Evolutionary conservation across 176 grass and related monocot species (phyloP).

Genomic region (Avena atlantica): DNA sequence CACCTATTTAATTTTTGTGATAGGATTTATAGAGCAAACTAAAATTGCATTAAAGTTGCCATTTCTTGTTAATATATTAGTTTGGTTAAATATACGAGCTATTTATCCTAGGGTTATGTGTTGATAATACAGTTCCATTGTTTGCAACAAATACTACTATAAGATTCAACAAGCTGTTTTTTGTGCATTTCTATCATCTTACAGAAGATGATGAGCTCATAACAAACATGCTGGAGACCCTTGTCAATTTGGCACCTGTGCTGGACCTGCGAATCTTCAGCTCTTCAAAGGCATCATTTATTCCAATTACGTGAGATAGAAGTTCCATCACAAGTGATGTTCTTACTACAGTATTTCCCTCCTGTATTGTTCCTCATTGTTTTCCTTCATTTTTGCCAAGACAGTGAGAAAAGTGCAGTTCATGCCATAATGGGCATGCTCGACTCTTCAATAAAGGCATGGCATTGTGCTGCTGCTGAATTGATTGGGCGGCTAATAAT

Average conservation of each 20-base stretch:
- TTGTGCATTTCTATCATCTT: conserved; percentile 51
- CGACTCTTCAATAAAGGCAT: conserved; percentile 82
- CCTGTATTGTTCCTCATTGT: conserved; percentile 24
- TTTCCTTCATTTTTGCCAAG: conserved; percentile 34
- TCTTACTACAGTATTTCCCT: conserved; percentile 13
- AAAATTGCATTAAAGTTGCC: background rate
- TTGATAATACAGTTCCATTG: conserved; percentile 7
- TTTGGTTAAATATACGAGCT: background rate
- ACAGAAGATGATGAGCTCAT: conserved; percentile 97
- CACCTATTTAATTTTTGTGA: conserved; percentile 28
- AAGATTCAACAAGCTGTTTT: conserved; percentile 27
- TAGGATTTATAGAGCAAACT: conserved; percentile 7
- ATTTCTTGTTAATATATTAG: background rate
- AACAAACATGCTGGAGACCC: conserved; percentile 95
- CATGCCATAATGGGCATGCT: conserved; percentile 97
- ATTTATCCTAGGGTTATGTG: conserved; percentile 18
- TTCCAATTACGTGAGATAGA: conserved; percentile 78
- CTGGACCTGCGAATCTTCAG: conserved; percentile 96
- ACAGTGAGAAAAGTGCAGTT: conserved; percentile 91
- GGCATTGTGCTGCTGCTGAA: conserved; percentile 98
- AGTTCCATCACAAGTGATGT: conserved; percentile 19
- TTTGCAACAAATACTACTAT: background rate
- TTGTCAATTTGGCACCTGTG: conserved; percentile 98
- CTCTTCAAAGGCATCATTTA: conserved; percentile 90
- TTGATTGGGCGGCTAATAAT: conserved; percentile 94